Evolutionary conservation across 2,329 filamentous ascomycete species (phyloP).

Genomic region (Cadophora luteo-olivacea): DNA sequence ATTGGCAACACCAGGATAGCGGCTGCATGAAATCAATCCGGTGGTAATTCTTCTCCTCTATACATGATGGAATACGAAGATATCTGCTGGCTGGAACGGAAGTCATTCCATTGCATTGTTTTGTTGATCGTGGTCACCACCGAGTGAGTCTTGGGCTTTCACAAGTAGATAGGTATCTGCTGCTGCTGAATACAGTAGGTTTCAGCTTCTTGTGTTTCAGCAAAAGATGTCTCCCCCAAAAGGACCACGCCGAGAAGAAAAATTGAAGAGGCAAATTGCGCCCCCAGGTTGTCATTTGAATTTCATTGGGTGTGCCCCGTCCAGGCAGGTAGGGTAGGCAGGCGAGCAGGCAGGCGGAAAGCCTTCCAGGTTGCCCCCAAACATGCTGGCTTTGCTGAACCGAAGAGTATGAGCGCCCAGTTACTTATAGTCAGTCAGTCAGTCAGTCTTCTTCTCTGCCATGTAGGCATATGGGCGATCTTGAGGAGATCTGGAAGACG

Average conservation of each 20-base stretch:
- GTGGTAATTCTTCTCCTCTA: not conserved
- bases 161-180: not conserved
- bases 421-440: not conserved
- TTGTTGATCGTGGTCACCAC: not conserved
- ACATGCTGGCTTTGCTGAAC: not conserved
- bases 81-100: not conserved
- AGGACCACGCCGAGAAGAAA: constrained; percentile 14
- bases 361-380: not conserved
- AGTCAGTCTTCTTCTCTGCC: not conserved
- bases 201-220: constrained; percentile 6
- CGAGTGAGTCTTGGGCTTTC: not conserved
- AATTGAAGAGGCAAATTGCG: constrained; percentile 9
- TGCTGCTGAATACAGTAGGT: constrained; percentile 1
- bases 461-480: not conserved
- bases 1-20: not conserved
- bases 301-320: constrained; percentile 8
- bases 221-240: not conserved
- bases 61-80: not conserved
- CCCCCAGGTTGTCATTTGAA: not conserved
- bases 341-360: not conserved
- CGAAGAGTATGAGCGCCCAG: not conserved
- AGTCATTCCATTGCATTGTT: not conserved
- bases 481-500: not conserved
- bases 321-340: no score
- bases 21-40: not conserved